Evolutionary conservation across 2,329 filamentous ascomycete species (phyloP).

Genomic region (Aspergillus udagawae): DNA sequence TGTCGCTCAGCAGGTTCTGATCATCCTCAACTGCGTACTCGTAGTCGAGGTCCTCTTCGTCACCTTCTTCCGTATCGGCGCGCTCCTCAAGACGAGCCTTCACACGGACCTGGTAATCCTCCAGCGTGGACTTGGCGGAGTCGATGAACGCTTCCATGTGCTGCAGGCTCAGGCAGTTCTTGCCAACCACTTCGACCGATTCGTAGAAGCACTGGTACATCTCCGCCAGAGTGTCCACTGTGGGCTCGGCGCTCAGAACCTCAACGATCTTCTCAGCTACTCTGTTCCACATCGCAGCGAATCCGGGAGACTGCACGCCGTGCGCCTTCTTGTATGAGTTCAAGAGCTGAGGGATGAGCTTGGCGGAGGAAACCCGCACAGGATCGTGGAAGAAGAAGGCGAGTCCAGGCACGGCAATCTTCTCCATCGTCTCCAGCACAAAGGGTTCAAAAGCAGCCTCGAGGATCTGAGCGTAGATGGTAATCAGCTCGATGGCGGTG

Average conservation of each 20-base stretch:
- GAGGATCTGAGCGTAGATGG: conserved; percentile 95
- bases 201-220: conserved; percentile 99
- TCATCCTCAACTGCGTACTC: conserved; percentile 94
- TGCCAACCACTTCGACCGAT: conserved; percentile 88
- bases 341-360: conserved; percentile 87
- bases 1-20: conserved; percentile 91
- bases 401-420: conserved; percentile 87
- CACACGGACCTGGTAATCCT: conserved; percentile 90
- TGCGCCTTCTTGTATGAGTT: conserved; percentile 93
- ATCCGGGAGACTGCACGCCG: conserved; percentile 72
- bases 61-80: conserved; percentile 78
- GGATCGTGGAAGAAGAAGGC: conserved; percentile 99
- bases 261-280: conserved; percentile 90
- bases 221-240: conserved; percentile 92
- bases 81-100: conserved; percentile 78
- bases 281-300: conserved; percentile 76
- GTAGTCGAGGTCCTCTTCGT: conserved; percentile 82
- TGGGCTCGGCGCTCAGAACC: conserved; percentile 87
- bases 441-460: conserved; percentile 89
- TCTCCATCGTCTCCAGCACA: conserved; percentile 89
- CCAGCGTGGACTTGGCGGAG: conserved; percentile 75
- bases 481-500: conserved; percentile 97
- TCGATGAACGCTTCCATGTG: conserved; percentile 88
- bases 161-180: conserved; percentile 69
- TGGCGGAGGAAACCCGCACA: conserved; percentile 89